Evolutionary conservation across 2,329 filamentous ascomycete species (phyloP).

Genomic region (Nothomitra cinnamomea): DNA sequence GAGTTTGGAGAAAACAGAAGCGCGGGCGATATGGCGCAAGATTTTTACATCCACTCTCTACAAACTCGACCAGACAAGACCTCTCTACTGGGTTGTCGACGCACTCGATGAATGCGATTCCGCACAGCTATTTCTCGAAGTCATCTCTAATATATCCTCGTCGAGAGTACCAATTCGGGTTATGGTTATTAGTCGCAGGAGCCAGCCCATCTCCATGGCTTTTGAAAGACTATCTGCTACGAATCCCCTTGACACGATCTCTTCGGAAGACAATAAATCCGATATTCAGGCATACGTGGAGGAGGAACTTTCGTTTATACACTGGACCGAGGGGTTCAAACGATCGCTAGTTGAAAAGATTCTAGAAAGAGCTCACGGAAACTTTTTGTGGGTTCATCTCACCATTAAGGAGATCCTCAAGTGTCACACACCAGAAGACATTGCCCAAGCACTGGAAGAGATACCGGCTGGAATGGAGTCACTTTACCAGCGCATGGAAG

Average conservation of each 20-base stretch:
- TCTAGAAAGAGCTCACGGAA: conserved; percentile 15
- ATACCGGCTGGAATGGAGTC: conserved; percentile 19
- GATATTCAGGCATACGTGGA: conserved; percentile 13
- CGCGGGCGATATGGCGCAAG: conserved; percentile 9
- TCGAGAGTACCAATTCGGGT: conserved; percentile 15
- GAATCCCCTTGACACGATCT: conserved; percentile 2
- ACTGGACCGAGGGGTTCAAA: conserved; percentile 9
- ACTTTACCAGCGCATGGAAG: conserved; percentile 20
- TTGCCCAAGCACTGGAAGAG: conserved; percentile 14
- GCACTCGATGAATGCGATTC: conserved; percentile 18
- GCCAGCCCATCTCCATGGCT: conserved; percentile 10
- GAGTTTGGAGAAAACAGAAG: conserved; percentile 8
- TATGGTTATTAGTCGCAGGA: conserved; percentile 18
- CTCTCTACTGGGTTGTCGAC: conserved; percentile 12
- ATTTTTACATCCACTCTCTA: conserved; percentile 9
- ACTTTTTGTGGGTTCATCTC: conserved; percentile 21
- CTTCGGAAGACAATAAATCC: conserved; percentile 9
- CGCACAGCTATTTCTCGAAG: conserved; percentile 14
- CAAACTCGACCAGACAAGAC: conserved; percentile 4
- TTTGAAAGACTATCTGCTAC: conserved; percentile 9
- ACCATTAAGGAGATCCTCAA: conserved; percentile 17
- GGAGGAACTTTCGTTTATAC: conserved; percentile 11
- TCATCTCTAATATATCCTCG: conserved; percentile 15
- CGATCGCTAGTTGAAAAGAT: conserved; percentile 13
- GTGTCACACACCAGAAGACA: conserved; percentile 14